Conservation (phyloP, 106 monocot genomes). For the Allium cepa region DNA sequence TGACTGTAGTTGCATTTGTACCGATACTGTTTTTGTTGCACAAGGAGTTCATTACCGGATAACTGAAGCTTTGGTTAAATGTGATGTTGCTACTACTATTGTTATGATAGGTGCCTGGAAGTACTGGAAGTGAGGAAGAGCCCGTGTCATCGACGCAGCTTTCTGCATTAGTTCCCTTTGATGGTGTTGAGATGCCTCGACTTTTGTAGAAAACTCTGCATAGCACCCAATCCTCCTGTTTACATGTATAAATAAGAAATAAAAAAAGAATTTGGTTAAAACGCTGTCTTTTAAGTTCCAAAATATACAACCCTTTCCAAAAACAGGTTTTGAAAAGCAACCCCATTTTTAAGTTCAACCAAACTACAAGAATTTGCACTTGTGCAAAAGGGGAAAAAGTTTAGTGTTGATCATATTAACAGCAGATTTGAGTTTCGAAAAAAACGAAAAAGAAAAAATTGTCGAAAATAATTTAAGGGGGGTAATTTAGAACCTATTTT, state of each 20-base stretch:
- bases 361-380: too few species aligned
- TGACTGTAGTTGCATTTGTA: not conserved
- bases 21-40: conserved; percentile 16
- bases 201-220: conserved; percentile 79
- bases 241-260: not conserved
- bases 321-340: too few species aligned
- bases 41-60: conserved; percentile 9
- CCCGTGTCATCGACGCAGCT: conserved; percentile 18
- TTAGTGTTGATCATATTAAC: too few species aligned
- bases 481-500: too few species aligned
- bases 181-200: conserved; percentile 17
- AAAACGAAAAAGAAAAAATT: too few species aligned
- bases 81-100: not conserved
- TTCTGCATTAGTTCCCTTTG: conserved; percentile 9
- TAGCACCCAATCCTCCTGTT: conserved; percentile 88
- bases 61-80: too few species aligned
- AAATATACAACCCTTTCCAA: too few species aligned
- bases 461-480: too few species aligned
- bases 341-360: too few species aligned
- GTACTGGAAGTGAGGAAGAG: conserved; percentile 49
- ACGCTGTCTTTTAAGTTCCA: too few species aligned
- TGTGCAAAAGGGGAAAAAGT: too few species aligned
- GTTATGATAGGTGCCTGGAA: conserved; percentile 43
- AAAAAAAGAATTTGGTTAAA: not conserved
- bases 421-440: too few species aligned